phyloP scores from a whole-genome alignment of 257 asterid species.

The Penstemon eatonii region DNA sequence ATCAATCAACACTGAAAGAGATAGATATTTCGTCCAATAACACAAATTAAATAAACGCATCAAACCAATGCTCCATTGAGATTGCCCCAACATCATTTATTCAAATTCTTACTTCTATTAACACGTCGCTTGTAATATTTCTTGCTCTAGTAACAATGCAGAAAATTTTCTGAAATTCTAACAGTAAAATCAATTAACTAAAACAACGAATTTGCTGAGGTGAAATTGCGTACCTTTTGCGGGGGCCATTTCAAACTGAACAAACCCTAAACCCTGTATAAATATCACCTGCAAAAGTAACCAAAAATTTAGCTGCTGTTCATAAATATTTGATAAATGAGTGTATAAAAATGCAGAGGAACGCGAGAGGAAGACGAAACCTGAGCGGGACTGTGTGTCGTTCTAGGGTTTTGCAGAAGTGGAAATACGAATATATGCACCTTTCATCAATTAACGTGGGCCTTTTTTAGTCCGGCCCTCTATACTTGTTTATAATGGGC shows the following conservation, averaged over 20 bases:
- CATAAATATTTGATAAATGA: neutral
- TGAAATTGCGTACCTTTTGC: conserved; percentile 46
- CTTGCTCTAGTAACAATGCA: too few relatives aligned
- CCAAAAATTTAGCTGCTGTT: neutral
- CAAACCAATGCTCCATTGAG: neutral
- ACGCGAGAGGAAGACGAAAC: neutral
- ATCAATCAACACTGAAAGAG: too few relatives aligned
- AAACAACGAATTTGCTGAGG: neutral
- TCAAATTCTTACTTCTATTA: neutral
- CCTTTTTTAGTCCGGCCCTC: too few relatives aligned
- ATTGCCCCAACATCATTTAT: neutral
- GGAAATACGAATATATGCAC: neutral
- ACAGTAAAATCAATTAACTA: neutral
- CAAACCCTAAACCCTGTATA: conserved; percentile 16
- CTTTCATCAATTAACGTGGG: neutral
- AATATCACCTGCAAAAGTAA: conserved; percentile 33
- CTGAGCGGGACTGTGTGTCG: conserved; percentile 19
- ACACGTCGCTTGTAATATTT: neutral
- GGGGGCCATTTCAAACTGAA: conserved; percentile 51
- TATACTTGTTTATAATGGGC: too few relatives aligned
- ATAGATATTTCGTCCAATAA: too few relatives aligned
- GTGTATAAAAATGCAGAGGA: neutral
- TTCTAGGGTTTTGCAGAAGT: conserved; percentile 36
- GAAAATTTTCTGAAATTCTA: too few relatives aligned
- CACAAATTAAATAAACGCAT: too few relatives aligned